Evolutionary conservation across 1,284 basidiomycete species (phyloP), one percentile per base, ranked within the genome.

Genomic region (Moesziomyces sp.): DNA sequence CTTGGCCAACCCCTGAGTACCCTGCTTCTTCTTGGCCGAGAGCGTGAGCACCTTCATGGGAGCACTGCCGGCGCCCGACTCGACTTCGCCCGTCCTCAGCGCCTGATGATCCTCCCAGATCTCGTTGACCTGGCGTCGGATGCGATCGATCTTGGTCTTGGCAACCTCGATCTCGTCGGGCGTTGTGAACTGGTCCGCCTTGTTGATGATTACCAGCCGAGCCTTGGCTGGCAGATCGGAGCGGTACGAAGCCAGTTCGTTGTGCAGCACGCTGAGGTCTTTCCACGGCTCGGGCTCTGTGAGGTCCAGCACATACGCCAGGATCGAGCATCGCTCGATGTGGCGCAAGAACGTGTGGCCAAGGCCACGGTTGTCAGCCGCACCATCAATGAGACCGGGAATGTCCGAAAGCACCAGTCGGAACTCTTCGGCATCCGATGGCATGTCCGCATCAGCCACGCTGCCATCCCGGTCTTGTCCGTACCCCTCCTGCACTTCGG

Each of bases 371-470:
- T 96, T 93, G 73, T 92, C 89, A 2, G 93, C 92, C 0, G 95
- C 93, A 11, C 89, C 88, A 8, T 89, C 88, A 51, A 98, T 91
- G 30, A 99, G 89, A 13, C 96, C 96, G 0, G 97, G 96, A 81
- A 98, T 97, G 85, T 99, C 96, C n/a, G 94, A 92, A 60, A 99
- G 90, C 1, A 93, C 95, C 86, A 98, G 94, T 3, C 96, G 89
- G 82, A 92, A 91, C 18, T 63, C 58, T 14, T 65, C 64, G 21
- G 26, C 45, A 40, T 89, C 73, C 73, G 85, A 85, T 2, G 91
- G 92, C 80, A 94, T 92, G 59, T 92, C 91, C 66, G 92, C 88
- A 8, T 91, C 87, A 7, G n/a, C 46, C 2, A n/a, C 30, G 8
- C 13, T 16, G 13, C 42, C 26, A 46, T 35, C 21, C 3, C 44